Evolutionary conservation across 164 flowering plant genomes (phyloP), one percentile per base, ranked within the genome.

Genomic region (Aristolochia contorta): DNA sequence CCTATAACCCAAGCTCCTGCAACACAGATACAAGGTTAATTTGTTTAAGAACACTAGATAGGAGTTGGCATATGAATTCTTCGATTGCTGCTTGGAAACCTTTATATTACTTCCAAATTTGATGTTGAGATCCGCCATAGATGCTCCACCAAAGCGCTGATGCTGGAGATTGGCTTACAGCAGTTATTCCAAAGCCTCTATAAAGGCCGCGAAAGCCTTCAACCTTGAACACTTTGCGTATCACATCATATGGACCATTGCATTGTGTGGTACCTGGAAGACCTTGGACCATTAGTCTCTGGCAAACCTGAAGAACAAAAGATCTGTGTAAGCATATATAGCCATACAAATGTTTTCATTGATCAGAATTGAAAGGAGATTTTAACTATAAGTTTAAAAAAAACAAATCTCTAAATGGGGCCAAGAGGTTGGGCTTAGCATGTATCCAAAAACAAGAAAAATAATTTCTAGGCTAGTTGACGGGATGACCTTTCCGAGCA

Each of bases 91-190:
- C 18, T 33, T 1, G 14, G 14, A 22, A 22, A 20, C 12, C 2
- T 7, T 33, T 14, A 15, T 16, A 56, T 56, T 67, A 84, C 93
- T 89, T 84, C 93, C 96, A 89, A 25, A 89, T 79, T 16, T 72
- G 33, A 71, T 81, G 86, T 62, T 89, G 91, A 16, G 85, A 80
- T 41, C 90, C 57, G 49, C 84, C 91, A 78, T 89, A 89, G 7
- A 78, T 59, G 48, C 85, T 90, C 97, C 94, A 89, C 97, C 97
- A 89, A 64, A 89, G 84, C 37, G 97, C 97, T 50, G 80, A 68
- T 50, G 94, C 85, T 12, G 97, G 97, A 24, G 97, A 71, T 50
- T 85, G 84, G 27, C 83, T 79, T 47, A 82, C 53, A 59, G 74
- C 86, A 33, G 94, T 76, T 62, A 89, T 74, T 54, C 89, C 89